Evolutionary conservation across 257 asterid species (phyloP).

Genomic region (Solanum rostratum): DNA sequence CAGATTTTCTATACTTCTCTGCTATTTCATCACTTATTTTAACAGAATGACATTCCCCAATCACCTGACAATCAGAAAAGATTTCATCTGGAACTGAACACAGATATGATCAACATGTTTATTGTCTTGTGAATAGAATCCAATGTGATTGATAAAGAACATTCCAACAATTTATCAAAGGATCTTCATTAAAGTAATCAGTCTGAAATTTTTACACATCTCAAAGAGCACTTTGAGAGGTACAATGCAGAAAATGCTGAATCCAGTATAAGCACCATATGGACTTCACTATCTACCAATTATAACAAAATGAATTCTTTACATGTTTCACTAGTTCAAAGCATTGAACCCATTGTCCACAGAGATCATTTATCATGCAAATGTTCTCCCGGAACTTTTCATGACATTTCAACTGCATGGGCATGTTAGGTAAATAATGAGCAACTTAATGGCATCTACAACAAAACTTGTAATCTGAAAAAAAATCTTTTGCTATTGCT

Average conservation of each 20-base stretch:
- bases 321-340: neutral
- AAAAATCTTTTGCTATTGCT: neutral
- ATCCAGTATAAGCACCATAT: neutral
- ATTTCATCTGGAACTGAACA: neutral
- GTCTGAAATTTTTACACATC: neutral
- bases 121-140: neutral
- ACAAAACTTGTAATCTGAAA: neutral
- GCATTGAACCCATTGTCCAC: neutral
- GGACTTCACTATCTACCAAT: neutral
- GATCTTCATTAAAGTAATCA: neutral
- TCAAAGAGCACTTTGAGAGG: neutral
- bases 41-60: conserved; percentile 81
- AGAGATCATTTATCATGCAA: neutral
- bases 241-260: neutral
- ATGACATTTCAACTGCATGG: neutral
- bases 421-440: neutral
- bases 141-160: neutral
- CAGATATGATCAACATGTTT: neutral
- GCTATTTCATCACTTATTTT: conserved; percentile 50
- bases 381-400: neutral
- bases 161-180: neutral
- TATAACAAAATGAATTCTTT: neutral
- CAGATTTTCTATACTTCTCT: conserved; percentile 36
- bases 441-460: neutral
- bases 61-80: conserved; percentile 48